Percentiles rank a stretch among this genome's conserved stretches.
Evolutionary conservation across 441 rosid genomes (phyloP).

Genomic region (Adansonia grandidieri): DNA sequence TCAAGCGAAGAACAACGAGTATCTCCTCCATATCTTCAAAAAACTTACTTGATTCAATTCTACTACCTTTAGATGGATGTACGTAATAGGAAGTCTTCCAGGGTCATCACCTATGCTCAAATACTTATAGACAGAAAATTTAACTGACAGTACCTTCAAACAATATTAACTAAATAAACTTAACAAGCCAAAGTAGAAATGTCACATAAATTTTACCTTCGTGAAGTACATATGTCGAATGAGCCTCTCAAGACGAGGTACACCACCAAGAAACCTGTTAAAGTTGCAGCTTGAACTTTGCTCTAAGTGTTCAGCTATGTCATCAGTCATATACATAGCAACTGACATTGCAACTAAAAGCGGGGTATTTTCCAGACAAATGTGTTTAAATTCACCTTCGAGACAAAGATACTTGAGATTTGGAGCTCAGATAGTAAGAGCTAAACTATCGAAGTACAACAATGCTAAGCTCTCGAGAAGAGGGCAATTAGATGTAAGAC

Average conservation of each 20-base stretch:
- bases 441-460: constrained; percentile 83
- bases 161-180: neutral
- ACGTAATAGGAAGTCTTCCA: constrained; percentile 60
- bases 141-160: neutral
- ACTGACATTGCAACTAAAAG: constrained; percentile 68
- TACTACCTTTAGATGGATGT: constrained; percentile 57
- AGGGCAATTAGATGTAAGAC: constrained; percentile 74
- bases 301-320: constrained; percentile 71
- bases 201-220: constrained; percentile 52
- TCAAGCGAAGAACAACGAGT: constrained; percentile 77
- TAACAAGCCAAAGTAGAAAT: neutral
- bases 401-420: constrained; percentile 78
- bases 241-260: constrained; percentile 83
- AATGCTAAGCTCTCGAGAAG: constrained; percentile 77
- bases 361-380: constrained; percentile 75
- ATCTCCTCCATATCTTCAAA: constrained; percentile 85
- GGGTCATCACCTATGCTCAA: constrained; percentile 87
- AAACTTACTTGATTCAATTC: constrained; percentile 89
- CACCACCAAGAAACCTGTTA: constrained; percentile 77
- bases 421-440: constrained; percentile 69
- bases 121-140: constrained; percentile 45
- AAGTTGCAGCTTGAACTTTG: constrained; percentile 82
- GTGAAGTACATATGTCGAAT: constrained; percentile 83
- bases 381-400: constrained; percentile 89
- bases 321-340: constrained; percentile 87